Evolutionary conservation across 2,329 filamentous ascomycete genomes (phyloP), one percentile per base, ranked within the genome.

Genomic region (Dactylonectria estremocensis): DNA sequence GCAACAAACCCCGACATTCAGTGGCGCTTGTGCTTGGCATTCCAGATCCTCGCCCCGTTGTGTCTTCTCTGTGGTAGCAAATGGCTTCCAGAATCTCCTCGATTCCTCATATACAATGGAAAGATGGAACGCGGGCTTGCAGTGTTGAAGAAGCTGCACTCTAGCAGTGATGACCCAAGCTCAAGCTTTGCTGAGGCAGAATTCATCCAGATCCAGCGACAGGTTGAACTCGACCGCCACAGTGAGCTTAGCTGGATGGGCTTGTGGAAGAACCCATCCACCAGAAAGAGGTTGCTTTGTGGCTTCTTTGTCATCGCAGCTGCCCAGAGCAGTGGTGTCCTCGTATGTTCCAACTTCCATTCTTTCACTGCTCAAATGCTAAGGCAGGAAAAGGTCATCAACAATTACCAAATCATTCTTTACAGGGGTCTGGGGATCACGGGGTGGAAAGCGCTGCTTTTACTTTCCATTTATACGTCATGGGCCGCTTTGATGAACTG

Each of bases 231-330:
- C 7, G 33, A 56, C 28, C 53, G 33, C 20, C 16, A 49, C 37
- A 48, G 22, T 24, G 37, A 56, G 35, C 35, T 56, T 8, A 35
- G 31, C 16, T 49, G 46, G 46, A 13, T 49, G 6, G 46, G 22
- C 3, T 8, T 49, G 3, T 49, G 46, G 46, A 49, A 49, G 22
- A 49, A 7, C 8, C 55, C 55, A 9, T 4, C 3, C 16, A 24
- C 20, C 20, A 43, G 55, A 58, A 58, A 58, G 24, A 22, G 55
- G 9, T 14, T 35, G 5, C 10, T 58, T 1, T 31, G 10, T 28
- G 55, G 55, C 2, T 58, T 58, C 13, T 56, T 56, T 35, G 33
- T 56, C 22, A 56, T 56, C 6, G 33, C 22, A 9, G 53, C 53
- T 14, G 31, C 53, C 14, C 18, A 56, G 20, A 43, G 33, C 20